Percentiles rank a stretch among this genome's conserved stretches.
These are phyloP conservation scores for Aspergillus affinis DNA, from an alignment of 495 filamentous ascomycete genomes.

Conservation along the genomic window DNA sequence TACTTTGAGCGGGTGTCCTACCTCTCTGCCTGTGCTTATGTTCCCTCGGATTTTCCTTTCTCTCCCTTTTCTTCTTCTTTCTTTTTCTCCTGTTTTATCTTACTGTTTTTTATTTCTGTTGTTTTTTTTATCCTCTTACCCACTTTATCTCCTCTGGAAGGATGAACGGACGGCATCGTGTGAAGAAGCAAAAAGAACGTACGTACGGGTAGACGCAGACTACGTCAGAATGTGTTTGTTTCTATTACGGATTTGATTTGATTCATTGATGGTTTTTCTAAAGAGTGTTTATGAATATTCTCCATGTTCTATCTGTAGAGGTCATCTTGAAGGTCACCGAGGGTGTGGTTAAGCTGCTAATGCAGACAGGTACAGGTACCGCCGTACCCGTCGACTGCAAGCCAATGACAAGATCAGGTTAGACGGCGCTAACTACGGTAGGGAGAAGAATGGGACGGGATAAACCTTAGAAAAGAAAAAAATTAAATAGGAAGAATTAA, in stretches of 20 bases:
- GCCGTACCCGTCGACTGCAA: constrained; percentile 5
- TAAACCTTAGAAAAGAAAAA: constrained; percentile 5
- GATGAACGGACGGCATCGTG: constrained; percentile 5
- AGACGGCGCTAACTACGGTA: not conserved
- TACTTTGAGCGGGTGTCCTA: not conserved
- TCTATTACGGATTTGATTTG: constrained; percentile 7
- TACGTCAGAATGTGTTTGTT: not conserved
- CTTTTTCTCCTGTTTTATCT: constrained; percentile 2
- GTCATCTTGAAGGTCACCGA: constrained; percentile 5
- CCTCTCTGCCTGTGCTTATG: not conserved
- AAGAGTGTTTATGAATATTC: too few relatives aligned
- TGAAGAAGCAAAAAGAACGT: constrained; percentile 3
- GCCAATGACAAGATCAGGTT: not conserved
- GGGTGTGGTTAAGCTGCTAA: constrained; percentile 4
- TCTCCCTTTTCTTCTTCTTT: constrained; percentile 8
- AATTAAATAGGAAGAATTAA: too few relatives aligned
- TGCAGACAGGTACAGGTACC: constrained; percentile 6
- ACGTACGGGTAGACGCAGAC: not conserved
- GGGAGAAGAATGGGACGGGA: not conserved
- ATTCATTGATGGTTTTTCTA: too few relatives aligned
- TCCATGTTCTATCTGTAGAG: too few relatives aligned
- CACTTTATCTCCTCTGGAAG: constrained; percentile 7
- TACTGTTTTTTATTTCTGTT: not conserved
- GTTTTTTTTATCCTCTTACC: constrained; percentile 4
- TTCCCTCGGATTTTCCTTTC: constrained; percentile 2